phyloP scores from a whole-genome alignment of 352 stramenopile genomes.

The Globisporangium solare region DNA sequence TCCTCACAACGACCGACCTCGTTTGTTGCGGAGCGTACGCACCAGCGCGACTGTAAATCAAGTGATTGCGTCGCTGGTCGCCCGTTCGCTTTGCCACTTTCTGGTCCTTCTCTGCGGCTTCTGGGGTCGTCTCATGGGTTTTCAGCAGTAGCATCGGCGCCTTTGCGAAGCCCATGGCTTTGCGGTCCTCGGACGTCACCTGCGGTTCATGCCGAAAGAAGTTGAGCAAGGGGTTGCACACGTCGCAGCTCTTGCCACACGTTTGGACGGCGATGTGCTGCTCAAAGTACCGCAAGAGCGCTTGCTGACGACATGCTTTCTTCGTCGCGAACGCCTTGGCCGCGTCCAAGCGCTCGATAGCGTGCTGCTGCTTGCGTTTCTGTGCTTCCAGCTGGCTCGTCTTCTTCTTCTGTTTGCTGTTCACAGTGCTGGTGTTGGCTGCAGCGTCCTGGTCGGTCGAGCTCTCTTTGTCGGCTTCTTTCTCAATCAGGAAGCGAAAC shows the following conservation, averaged over 20 bases:
- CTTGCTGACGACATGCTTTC: conserved; percentile 48
- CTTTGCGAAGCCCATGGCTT: conserved; percentile 6
- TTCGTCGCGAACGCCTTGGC: conserved; percentile 40
- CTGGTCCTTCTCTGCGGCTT: background rate
- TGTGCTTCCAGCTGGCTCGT: conserved; percentile 4
- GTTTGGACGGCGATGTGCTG: conserved; percentile 40
- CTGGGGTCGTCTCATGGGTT: background rate
- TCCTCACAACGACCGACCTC: conserved; percentile 38
- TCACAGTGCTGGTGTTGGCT: background rate
- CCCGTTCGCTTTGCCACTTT: conserved; percentile 24
- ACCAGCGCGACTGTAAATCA: conserved; percentile 38
- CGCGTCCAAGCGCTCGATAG: conserved; percentile 13
- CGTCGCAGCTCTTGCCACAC: conserved; percentile 46
- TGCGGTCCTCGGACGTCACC: conserved; percentile 14
- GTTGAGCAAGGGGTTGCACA: conserved; percentile 50
- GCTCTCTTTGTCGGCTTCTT: conserved; percentile 9
- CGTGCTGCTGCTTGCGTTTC: conserved; percentile 13
- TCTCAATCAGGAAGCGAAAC: conserved; percentile 42
- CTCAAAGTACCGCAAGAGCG: conserved; percentile 50
- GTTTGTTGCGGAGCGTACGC: conserved; percentile 46
- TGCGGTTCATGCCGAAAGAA: conserved; percentile 58
- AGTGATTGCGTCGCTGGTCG: conserved; percentile 34
- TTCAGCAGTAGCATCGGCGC: conserved; percentile 6
- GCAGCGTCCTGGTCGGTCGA: background rate
- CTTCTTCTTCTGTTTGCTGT: conserved; percentile 10